Conservation (phyloP, 176 grass and related monocot species). For the Lolium perenne region DNA sequence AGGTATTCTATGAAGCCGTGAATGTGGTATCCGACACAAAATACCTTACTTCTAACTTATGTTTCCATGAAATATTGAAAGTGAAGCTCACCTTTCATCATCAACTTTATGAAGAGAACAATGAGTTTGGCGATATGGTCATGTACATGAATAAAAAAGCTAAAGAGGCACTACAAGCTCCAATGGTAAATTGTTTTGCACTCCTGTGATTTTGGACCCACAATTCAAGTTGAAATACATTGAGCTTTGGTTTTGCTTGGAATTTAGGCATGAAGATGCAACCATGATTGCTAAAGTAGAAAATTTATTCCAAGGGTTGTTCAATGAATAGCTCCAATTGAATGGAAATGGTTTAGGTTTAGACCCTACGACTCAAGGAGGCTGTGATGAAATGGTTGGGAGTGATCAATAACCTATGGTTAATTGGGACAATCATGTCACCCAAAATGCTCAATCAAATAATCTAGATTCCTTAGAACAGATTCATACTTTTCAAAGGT, state of each 20-base stretch:
- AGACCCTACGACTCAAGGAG: neutral
- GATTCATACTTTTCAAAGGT: neutral
- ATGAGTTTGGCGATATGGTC: no score
- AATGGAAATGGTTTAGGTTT: neutral
- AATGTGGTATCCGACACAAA: no score
- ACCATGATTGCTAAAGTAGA: neutral
- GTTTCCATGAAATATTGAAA: neutral
- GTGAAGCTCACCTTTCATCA: neutral
- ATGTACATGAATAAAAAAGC: neutral
- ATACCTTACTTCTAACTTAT: neutral
- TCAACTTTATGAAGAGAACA: no score
- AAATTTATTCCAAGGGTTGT: neutral
- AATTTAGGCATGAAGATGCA: neutral
- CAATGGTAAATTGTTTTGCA: neutral
- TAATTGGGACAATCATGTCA: neutral
- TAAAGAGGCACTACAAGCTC: neutral
- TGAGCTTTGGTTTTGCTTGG: neutral
- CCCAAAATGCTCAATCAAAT: neutral
- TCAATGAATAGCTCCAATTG: neutral
- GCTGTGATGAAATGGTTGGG: neutral
- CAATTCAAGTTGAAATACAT: neutral
- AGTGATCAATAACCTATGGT: neutral
- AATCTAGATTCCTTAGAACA: neutral
- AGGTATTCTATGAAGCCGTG: no score
- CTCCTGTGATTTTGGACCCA: neutral